phyloP scores from a whole-genome alignment of 176 grass and related monocot genomes.

The Tuctoria greenei region DNA sequence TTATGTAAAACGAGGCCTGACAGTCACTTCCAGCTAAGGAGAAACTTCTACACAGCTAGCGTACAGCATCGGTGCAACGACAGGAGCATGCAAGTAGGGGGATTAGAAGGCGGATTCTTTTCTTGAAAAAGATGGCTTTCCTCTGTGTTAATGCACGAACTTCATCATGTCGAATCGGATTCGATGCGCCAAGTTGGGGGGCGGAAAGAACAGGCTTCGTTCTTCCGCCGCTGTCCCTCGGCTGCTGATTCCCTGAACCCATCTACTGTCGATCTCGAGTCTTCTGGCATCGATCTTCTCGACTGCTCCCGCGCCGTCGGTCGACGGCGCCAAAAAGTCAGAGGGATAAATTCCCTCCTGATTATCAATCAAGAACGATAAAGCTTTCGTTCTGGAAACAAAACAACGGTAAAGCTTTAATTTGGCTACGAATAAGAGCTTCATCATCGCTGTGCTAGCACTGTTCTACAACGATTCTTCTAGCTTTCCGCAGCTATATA shows the following conservation, averaged over 20 bases:
- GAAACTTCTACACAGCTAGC: too few species aligned
- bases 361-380: background rate
- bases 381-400: background rate
- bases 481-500: background rate
- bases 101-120: background rate
- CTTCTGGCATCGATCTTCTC: slow-evolving; percentile 14
- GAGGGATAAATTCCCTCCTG: slow-evolving; percentile 14
- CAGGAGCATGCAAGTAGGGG: background rate
- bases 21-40: too few species aligned
- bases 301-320: slow-evolving; percentile 17
- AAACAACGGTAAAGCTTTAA: too few species aligned
- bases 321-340: background rate
- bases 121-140: background rate
- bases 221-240: background rate
- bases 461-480: too few species aligned
- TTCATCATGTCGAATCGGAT: slow-evolving; percentile 36
- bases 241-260: slow-evolving; percentile 5
- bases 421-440: too few species aligned
- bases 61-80: background rate
- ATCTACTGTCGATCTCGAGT: background rate
- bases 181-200: slow-evolving; percentile 12
- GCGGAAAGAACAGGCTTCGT: background rate
- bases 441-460: background rate
- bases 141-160: background rate
- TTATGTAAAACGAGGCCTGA: too few species aligned